Percentiles rank a stretch among this genome's conserved stretches.
Conservation (phyloP, 345 rosid species). For the Dipteronia sinensis region DNA sequence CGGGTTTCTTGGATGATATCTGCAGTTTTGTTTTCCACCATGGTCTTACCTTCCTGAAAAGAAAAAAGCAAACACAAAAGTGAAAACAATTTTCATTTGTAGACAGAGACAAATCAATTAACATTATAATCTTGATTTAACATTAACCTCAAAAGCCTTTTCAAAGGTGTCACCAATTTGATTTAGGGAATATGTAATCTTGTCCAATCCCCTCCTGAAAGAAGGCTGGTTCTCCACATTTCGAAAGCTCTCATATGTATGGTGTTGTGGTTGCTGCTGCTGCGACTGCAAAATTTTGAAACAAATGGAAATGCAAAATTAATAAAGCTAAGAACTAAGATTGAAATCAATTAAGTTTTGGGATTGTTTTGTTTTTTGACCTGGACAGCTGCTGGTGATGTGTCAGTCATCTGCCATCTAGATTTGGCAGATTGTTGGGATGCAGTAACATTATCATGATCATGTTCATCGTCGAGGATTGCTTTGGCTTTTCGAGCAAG, state of each 20-base stretch:
- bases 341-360: no score
- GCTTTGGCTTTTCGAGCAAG: constrained; percentile 87
- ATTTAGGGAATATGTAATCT: constrained; percentile 71
- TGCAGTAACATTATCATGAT: constrained; percentile 24
- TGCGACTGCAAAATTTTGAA: constrained; percentile 14
- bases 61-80: background rate
- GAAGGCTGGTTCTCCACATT: constrained; percentile 66
- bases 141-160: constrained; percentile 72
- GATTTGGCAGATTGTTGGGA: constrained; percentile 33
- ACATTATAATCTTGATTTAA: background rate
- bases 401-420: constrained; percentile 43
- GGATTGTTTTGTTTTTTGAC: constrained; percentile 20
- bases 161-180: constrained; percentile 89
- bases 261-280: constrained; percentile 40
- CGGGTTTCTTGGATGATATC: constrained; percentile 75
- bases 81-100: background rate
- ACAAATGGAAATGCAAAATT: background rate
- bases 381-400: constrained; percentile 40
- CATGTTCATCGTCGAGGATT: constrained; percentile 73
- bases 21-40: constrained; percentile 77
- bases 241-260: constrained; percentile 41
- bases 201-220: constrained; percentile 66
- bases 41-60: constrained; percentile 82
- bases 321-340: background rate
- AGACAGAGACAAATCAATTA: background rate